These are phyloP conservation scores for Xylariaceae sp. DNA, from an alignment of 2,329 filamentous ascomycete species.

Conservation along the genomic window DNA sequence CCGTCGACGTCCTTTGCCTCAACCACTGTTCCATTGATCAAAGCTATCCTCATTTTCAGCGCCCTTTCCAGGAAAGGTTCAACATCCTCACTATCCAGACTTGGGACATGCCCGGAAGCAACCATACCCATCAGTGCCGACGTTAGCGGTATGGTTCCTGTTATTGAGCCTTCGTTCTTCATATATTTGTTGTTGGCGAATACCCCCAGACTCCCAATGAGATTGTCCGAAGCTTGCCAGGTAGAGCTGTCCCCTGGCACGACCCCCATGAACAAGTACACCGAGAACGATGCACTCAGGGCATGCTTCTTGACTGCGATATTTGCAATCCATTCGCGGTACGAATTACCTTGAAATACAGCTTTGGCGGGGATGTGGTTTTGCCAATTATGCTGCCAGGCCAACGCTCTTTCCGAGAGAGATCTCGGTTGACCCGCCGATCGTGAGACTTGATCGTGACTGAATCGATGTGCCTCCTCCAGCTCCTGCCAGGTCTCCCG, in stretches of 20 bases:
- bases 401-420: conserved; percentile 12
- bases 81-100: conserved; percentile 37
- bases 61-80: conserved; percentile 41
- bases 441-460: not conserved
- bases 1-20: conserved; percentile 31
- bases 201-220: conserved; percentile 61
- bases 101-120: conserved; percentile 33
- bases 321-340: conserved; percentile 68
- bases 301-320: conserved; percentile 61
- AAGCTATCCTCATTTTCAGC: conserved; percentile 36
- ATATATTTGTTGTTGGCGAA: conserved; percentile 40
- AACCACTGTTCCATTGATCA: conserved; percentile 28
- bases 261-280: conserved; percentile 67
- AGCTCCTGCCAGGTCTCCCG: conserved; percentile 1
- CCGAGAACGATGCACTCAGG: conserved; percentile 58
- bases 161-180: conserved; percentile 37
- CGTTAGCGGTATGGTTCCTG: conserved; percentile 53
- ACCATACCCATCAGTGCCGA: conserved; percentile 45
- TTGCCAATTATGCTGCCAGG: conserved; percentile 24
- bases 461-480: not conserved
- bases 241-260: conserved; percentile 40
- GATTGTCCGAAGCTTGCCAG: conserved; percentile 54
- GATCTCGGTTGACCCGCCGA: not conserved
- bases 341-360: conserved; percentile 40
- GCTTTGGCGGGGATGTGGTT: conserved; percentile 27